phyloP scores from a whole-genome alignment of 257 asterid genomes.

The Nemophila menziesii region DNA sequence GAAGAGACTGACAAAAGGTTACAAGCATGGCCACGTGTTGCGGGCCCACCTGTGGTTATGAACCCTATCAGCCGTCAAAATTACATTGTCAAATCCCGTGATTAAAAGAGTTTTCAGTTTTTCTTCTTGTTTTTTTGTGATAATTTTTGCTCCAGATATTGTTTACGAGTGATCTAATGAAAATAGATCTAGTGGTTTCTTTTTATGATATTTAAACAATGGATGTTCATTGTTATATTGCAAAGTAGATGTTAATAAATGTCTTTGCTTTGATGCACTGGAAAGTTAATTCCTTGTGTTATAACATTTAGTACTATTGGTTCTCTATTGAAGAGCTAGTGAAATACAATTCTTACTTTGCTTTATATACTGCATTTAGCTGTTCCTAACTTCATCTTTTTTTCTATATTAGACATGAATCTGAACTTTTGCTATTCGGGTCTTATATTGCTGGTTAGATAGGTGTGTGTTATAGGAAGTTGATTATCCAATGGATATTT shows the following conservation, averaged over 20 bases:
- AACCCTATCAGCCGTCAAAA: constrained; percentile 96
- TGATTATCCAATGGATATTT: too few relatives aligned
- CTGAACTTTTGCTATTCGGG: too few relatives aligned
- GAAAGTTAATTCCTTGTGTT: background rate
- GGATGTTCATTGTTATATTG: background rate
- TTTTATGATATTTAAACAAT: background rate
- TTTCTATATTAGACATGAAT: too few relatives aligned
- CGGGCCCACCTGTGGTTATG: constrained; percentile 96
- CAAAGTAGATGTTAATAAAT: background rate
- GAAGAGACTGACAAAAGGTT: constrained; percentile 79
- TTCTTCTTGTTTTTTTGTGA: background rate
- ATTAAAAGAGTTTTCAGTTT: constrained; percentile 8
- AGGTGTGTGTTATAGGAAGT: too few relatives aligned
- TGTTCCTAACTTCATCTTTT: too few relatives aligned
- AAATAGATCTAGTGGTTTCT: background rate
- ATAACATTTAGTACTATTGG: too few relatives aligned
- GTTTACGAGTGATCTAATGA: background rate
- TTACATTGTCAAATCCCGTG: constrained; percentile 61
- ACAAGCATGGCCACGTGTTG: constrained; percentile 99
- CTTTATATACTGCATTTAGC: background rate
- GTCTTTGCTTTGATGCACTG: background rate
- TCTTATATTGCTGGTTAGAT: too few relatives aligned
- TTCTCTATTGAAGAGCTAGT: background rate
- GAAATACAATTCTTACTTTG: background rate
- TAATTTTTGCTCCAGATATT: background rate